Evolutionary conservation across 2,329 filamentous ascomycete genomes (phyloP).

Genomic region (Venturia aucupariae): DNA sequence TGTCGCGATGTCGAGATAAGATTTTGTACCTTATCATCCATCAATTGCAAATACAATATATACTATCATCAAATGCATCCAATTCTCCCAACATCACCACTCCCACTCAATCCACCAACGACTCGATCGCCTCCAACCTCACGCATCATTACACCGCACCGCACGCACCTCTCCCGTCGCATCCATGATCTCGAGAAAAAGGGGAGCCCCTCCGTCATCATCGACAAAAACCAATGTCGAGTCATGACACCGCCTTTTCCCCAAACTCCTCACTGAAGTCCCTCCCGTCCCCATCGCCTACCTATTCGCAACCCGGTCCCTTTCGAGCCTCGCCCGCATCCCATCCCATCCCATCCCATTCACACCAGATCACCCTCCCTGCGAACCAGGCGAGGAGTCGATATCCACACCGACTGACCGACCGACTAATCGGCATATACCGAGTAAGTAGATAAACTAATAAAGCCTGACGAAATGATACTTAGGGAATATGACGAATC

Average conservation of each 20-base stretch:
- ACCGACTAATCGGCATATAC: too few relatives aligned
- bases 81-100: not conserved
- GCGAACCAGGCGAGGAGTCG: too few relatives aligned
- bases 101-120: not conserved
- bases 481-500: too few relatives aligned
- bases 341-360: too few relatives aligned
- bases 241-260: conserved; percentile 8
- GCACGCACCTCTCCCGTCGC: not conserved
- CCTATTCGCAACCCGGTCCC: not conserved
- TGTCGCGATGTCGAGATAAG: not conserved
- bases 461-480: too few relatives aligned
- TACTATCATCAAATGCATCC: not conserved
- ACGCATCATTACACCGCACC: not conserved
- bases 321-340: not conserved
- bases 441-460: too few relatives aligned
- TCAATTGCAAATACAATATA: not conserved
- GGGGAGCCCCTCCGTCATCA: not conserved
- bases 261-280: not conserved
- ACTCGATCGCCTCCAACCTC: too few relatives aligned
- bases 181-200: too few relatives aligned
- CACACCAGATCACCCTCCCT: too few relatives aligned
- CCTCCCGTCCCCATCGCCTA: too few relatives aligned
- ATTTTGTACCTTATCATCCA: too few relatives aligned
- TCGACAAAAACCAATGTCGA: not conserved
- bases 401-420: too few relatives aligned